Base-by-base conservation (phyloP, 306 rosid species). In the Lablab purpureus region DNA sequence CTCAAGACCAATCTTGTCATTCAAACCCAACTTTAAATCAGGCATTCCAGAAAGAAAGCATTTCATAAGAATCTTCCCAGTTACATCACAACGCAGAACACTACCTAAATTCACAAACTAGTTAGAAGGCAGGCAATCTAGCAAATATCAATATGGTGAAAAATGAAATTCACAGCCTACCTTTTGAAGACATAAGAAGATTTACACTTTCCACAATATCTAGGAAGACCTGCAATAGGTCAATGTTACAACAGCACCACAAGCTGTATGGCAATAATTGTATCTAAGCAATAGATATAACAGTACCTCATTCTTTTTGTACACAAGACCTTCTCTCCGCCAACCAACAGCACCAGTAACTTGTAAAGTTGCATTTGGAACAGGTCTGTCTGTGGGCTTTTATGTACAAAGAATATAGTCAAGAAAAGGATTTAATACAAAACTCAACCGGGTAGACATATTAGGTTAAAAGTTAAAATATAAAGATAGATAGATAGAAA, bases 31-130 rank as follows among this genome's bases (percentile, higher is more conserved):
- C 93, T 91, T 93, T 74, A 93, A 81, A 84, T 89, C 98, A 76
- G 98, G 98, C 98, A 93, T 93, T 78, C 98, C 98, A 84, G 98
- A 93, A 30, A 93, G 97, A 73, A 93, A 91, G 89, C 98, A 93
- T 84, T 91, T 93, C 98, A 91, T 93, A 43, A 93, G 91, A 83
- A 93, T 76, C 89, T 93, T 93, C 82, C 98, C 98, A 32, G 97
- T 89, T 36, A 93, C 98, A 86, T 93, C 98, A 74, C 98, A 93
- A 25, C 93, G 97, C 49, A 93, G 84, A 87, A 93, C 97, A 84
- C 90, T 89, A 70, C 98, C 98, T 93, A 73, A 21, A 85, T 84
- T 81, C 58, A 79, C 71, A 81, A 87, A 80, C 77, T 15, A n/a
- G 70, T 75, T 49, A 67, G 73, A 30, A 11, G 19, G 34, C 49